Evolutionary conservation across 495 filamentous ascomycete genomes (phyloP).

Genomic region (Aspergillus biplanus): DNA sequence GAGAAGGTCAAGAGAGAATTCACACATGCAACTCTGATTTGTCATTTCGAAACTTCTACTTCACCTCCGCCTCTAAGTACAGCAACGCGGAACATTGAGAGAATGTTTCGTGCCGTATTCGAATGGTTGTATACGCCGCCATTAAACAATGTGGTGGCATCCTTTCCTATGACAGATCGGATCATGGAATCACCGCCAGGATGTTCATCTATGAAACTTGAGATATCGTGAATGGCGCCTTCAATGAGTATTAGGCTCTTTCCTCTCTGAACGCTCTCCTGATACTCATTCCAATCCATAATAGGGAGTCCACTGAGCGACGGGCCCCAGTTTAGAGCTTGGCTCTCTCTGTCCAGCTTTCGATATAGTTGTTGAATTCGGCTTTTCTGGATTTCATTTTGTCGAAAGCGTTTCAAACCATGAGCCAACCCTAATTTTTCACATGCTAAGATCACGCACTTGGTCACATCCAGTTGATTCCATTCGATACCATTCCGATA

Average conservation of each 20-base stretch:
- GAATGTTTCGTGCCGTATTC: slow-evolving; percentile 95
- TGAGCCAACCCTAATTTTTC: slow-evolving; percentile 94
- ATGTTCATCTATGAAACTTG: slow-evolving; percentile 94
- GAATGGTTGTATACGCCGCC: slow-evolving; percentile 97
- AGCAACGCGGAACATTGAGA: slow-evolving; percentile 94
- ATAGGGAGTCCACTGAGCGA: slow-evolving; percentile 94
- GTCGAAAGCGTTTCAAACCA: slow-evolving; percentile 94
- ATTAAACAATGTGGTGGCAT: slow-evolving; percentile 99
- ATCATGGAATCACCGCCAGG: slow-evolving; percentile 97
- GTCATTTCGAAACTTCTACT: slow-evolving; percentile 99
- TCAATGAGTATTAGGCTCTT: slow-evolving; percentile 86
- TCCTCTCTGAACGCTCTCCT: slow-evolving; percentile 84
- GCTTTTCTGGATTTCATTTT: slow-evolving; percentile 99
- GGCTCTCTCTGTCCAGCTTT: slow-evolving; percentile 96
- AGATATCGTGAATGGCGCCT: slow-evolving; percentile 94
- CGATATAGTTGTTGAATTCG: slow-evolving; percentile 96
- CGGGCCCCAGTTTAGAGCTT: slow-evolving; percentile 90
- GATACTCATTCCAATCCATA: slow-evolving; percentile 94
- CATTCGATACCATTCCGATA: slow-evolving; percentile 98
- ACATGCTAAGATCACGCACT: slow-evolving; percentile 94
- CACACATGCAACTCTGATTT: too few relatives aligned
- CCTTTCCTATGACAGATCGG: slow-evolving; percentile 89
- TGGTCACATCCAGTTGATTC: slow-evolving; percentile 98
- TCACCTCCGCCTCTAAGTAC: slow-evolving; percentile 96
- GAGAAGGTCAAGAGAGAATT: too few relatives aligned